A percentile compares a stretch with the other conserved stretches of the same genome.
phyloP scores from a whole-genome alignment of 1,284 basidiomycete genomes.

The Rhodotorula sp. region DNA sequence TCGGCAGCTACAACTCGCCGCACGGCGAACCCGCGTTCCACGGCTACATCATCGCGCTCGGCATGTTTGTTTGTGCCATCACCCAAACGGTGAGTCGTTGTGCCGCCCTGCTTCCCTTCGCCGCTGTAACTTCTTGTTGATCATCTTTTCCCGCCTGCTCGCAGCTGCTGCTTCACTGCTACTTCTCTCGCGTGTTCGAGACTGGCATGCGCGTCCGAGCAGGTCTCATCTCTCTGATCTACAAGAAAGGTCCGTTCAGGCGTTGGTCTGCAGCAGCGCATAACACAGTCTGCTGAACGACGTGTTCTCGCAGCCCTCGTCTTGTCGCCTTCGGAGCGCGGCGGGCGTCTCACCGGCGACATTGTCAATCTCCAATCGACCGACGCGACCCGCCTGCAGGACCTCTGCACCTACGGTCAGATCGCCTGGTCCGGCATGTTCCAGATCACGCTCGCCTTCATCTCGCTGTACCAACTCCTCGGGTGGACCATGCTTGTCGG shows the following conservation, averaged over 20 bases:
- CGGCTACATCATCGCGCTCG: conserved; percentile 70
- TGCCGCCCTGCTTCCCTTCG: too few relatives aligned
- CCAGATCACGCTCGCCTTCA: conserved; percentile 78
- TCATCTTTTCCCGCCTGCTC: neutral
- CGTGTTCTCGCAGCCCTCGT: conserved; percentile 61
- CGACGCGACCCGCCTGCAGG: conserved; percentile 73
- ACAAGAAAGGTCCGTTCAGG: conserved; percentile 31
- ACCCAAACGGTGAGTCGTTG: conserved; percentile 62
- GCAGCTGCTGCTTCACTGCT: conserved; percentile 72
- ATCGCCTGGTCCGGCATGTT: conserved; percentile 54
- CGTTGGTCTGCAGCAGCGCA: neutral
- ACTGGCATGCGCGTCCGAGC: conserved; percentile 90
- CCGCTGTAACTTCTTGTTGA: neutral
- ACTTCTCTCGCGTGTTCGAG: conserved; percentile 75
- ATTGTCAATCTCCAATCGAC: conserved; percentile 92
- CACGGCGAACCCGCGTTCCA: conserved; percentile 51
- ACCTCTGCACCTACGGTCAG: conserved; percentile 60
- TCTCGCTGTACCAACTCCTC: conserved; percentile 71
- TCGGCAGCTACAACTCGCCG: conserved; percentile 66
- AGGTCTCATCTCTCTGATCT: conserved; percentile 69
- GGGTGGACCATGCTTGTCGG: conserved; percentile 65
- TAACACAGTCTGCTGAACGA: too few relatives aligned
- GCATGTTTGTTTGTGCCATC: conserved; percentile 77
- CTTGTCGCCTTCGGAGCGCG: conserved; percentile 77
- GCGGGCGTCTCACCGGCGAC: conserved; percentile 73